These are phyloP conservation scores for Podila epigama DNA, from an alignment of 192 early-diverging fungal species.

Conservation along the genomic window DNA sequence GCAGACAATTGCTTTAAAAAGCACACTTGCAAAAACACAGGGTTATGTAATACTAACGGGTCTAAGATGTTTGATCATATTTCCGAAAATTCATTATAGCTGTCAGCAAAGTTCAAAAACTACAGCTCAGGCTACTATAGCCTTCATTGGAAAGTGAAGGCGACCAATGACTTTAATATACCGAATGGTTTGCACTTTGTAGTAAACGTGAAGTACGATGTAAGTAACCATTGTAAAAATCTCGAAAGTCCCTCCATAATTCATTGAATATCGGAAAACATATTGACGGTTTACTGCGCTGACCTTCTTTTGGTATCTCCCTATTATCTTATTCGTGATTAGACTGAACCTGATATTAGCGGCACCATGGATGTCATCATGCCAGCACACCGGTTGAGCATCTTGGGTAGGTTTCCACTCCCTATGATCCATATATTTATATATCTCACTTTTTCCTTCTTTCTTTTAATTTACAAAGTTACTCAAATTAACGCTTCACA, in stretches of 20 bases:
- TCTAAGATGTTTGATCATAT: neutral
- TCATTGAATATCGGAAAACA: too few species aligned
- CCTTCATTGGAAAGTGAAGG: slow-evolving; percentile 30
- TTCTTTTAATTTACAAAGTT: neutral
- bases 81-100: neutral
- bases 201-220: slow-evolving; percentile 28
- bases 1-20: too few species aligned
- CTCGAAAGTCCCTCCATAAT: too few species aligned
- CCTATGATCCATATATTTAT: neutral
- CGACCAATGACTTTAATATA: slow-evolving; percentile 16
- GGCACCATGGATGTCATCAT: slow-evolving; percentile 36
- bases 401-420: slow-evolving; percentile 10
- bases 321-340: neutral
- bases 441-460: neutral
- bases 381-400: slow-evolving; percentile 15
- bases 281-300: neutral
- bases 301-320: neutral
- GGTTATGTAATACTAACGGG: too few species aligned
- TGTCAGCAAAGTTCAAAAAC: slow-evolving; percentile 17
- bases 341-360: slow-evolving; percentile 39
- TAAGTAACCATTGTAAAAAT: neutral
- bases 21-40: too few species aligned
- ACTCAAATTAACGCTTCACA: neutral
- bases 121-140: slow-evolving; percentile 24
- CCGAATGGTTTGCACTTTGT: slow-evolving; percentile 34